Evolutionary conservation across 2,329 filamentous ascomycete genomes (phyloP).

Genomic region (Triangularia setosa): DNA sequence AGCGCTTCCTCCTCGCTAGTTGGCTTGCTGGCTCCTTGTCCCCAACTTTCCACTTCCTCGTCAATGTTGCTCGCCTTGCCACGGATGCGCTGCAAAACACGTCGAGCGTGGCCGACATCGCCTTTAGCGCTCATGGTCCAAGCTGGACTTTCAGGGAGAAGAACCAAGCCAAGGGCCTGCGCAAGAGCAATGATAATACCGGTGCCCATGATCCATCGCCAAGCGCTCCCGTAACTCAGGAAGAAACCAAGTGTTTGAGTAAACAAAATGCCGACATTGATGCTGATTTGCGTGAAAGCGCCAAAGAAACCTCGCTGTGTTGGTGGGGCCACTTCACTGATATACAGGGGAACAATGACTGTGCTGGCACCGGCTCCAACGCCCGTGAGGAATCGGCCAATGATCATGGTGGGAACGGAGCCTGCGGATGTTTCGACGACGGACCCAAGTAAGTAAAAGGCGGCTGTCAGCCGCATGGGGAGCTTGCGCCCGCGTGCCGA

Average conservation of each 20-base stretch:
- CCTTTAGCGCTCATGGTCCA: constrained; percentile 70
- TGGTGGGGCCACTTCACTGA: constrained; percentile 83
- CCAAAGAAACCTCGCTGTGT: constrained; percentile 74
- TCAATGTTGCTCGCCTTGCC: constrained; percentile 65
- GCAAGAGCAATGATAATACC: constrained; percentile 64
- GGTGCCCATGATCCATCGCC: constrained; percentile 77
- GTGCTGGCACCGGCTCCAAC: constrained; percentile 83
- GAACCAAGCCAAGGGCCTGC: constrained; percentile 66
- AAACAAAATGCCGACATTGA: constrained; percentile 83
- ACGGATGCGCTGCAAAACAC: constrained; percentile 69
- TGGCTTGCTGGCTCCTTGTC: constrained; percentile 39
- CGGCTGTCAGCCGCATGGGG: constrained; percentile 71
- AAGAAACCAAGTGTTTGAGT: constrained; percentile 86
- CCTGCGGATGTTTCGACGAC: constrained; percentile 68
- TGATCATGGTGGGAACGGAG: constrained; percentile 61
- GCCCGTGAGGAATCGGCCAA: constrained; percentile 77
- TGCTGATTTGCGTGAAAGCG: constrained; percentile 84
- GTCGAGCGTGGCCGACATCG: constrained; percentile 58
- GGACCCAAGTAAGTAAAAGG: constrained; percentile 74
- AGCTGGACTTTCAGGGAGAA: constrained; percentile 82
- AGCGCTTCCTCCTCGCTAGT: constrained; percentile 68
- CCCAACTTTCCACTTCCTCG: constrained; percentile 66
- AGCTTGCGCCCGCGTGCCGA: constrained; percentile 70
- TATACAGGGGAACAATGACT: constrained; percentile 90
- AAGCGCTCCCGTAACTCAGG: constrained; percentile 71